Conservation (phyloP, 306 rosid species). For the Vicia sativa region DNA sequence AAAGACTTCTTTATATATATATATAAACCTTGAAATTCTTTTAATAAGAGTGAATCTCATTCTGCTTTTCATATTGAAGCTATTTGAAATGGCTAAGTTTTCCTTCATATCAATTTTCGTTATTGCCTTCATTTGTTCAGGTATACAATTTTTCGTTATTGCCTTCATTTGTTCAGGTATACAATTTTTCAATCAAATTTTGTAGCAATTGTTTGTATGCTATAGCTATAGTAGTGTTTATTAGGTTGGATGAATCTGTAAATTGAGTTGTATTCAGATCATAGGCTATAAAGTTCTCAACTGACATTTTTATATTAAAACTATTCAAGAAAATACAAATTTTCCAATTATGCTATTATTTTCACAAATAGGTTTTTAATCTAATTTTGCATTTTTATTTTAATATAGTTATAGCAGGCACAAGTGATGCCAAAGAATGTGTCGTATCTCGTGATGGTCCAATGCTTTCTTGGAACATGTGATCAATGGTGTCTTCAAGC, state of each 20-base stretch:
- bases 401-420: not conserved
- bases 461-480: not conserved
- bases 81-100: not conserved
- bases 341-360: no score
- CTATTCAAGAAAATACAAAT: no score
- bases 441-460: not conserved
- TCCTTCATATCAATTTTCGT: not conserved
- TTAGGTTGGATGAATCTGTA: no score
- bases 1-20: not conserved
- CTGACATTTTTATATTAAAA: no score
- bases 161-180: not conserved
- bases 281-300: no score
- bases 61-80: not conserved
- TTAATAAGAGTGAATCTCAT: not conserved
- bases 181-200: no score
- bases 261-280: no score
- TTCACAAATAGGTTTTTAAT: no score
- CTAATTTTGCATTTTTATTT: not conserved
- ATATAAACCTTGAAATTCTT: not conserved
- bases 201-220: no score
- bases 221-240: no score
- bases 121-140: not conserved
- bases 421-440: not conserved
- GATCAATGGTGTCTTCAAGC: not conserved
- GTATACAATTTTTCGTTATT: not conserved